Evolutionary conservation across 352 stramenopile genomes (phyloP), one percentile per base, ranked within the genome.

Genomic region (Globisporangium canariense): DNA sequence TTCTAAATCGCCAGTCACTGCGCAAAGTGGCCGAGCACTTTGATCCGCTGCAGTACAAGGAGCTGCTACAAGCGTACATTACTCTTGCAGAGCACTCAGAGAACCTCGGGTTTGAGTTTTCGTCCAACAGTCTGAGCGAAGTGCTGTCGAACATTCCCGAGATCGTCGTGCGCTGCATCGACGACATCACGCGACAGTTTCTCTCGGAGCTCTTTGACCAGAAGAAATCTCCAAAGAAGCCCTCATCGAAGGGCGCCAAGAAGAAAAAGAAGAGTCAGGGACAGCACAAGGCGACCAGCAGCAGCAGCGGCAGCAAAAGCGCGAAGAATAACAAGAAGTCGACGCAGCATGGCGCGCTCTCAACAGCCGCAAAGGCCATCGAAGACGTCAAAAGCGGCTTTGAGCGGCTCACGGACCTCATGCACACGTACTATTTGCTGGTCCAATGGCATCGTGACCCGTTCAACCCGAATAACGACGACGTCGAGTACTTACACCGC

Each of bases 341-440:
- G 22, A 25, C 11, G 25, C 11, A 36, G 45, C 36, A 36, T 18
- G n/a, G 40, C n/a, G 38, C 43, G 16, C 63, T 63, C n/a, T 53
- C 61, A 25, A 58, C 58, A n/a, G 75, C 67, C 36, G 71, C 72
- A 2, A 68, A 88, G 59, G 78, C 74, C 22, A 74, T 93, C 16
- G 74, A 93, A 16, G 75, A 83, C 14, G 66, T 96, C 34, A 83
- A 78, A 18, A 68, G 68, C 51, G 73, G 70, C 38, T 94, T 89
- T 60, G 85, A 94, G 58, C 66, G 75, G 1, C 65, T 96, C 20
- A 90, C 89, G 8, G 73, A 92, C 18, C 67, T 97, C 38, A 88
- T 97, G 76, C 88, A 97, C 73, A 93, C 78, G 3, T 94, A 96
- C 47, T 96, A 96, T 66, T 52, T 95, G 34, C 70, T 96, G 40